Conservation (phyloP, 306 rosid genomes). For the Malus sylvestris region DNA sequence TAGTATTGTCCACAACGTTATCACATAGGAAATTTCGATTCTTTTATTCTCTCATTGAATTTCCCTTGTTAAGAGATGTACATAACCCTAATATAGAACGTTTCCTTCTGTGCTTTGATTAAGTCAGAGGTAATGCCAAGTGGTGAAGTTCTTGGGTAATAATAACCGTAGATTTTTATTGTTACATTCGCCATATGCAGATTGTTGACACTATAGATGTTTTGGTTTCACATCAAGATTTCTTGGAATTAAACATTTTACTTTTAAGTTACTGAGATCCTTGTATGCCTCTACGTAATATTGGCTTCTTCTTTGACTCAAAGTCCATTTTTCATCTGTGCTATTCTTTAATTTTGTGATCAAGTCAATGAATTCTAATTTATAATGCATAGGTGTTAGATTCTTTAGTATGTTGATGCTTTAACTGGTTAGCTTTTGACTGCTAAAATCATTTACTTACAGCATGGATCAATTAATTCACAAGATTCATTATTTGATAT, state of each 20-base stretch:
- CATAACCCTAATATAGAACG: not conserved
- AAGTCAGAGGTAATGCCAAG: not conserved
- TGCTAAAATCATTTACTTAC: slow-evolving; percentile 16
- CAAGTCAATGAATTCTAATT: not conserved
- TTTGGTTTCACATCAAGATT: not conserved
- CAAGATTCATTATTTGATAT: slow-evolving; percentile 49
- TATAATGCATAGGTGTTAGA: not conserved
- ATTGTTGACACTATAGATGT: not conserved
- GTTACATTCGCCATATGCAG: not conserved
- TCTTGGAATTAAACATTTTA: not conserved
- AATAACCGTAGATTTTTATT: not conserved
- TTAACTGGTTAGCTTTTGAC: not conserved
- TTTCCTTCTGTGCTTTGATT: not conserved
- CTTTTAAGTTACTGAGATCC: not conserved
- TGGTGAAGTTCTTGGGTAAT: not conserved
- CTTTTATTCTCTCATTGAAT: not conserved
- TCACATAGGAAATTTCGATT: not conserved
- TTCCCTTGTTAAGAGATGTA: not conserved
- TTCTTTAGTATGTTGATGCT: not conserved
- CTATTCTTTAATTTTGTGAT: no score
- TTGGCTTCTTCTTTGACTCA: not conserved
- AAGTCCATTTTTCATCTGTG: not conserved
- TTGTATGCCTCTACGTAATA: not conserved
- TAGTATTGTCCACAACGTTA: slow-evolving; percentile 15
- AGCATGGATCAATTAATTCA: slow-evolving; percentile 44